Percentiles rank a stretch among this genome's conserved stretches.
Evolutionary conservation across 2,329 filamentous ascomycete genomes (phyloP).

Genomic region (Claviceps sp.): DNA sequence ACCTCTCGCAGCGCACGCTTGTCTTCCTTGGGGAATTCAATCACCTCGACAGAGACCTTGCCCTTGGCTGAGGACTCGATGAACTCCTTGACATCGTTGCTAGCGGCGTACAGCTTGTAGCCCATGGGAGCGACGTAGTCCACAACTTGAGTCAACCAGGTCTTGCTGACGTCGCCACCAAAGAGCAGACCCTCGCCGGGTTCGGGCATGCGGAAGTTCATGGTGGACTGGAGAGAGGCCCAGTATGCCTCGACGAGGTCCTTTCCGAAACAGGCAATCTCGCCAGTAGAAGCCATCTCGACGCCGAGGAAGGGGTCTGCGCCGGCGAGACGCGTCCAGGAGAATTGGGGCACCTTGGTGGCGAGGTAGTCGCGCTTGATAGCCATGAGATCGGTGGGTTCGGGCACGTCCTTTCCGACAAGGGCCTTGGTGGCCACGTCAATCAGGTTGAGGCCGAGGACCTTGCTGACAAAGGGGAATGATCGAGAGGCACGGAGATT

Average conservation of each 20-base stretch:
- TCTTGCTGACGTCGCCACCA: slow-evolving; percentile 64
- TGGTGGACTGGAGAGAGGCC: slow-evolving; percentile 87
- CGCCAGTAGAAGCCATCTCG: slow-evolving; percentile 92
- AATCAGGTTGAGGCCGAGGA: slow-evolving; percentile 92
- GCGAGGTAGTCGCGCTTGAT: slow-evolving; percentile 83
- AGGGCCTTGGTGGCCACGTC: slow-evolving; percentile 89
- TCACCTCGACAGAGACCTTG: slow-evolving; percentile 65
- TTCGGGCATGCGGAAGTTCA: slow-evolving; percentile 97
- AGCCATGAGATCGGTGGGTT: slow-evolving; percentile 77
- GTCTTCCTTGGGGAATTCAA: slow-evolving; percentile 93
- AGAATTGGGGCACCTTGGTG: slow-evolving; percentile 97
- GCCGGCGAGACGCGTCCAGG: slow-evolving; percentile 93
- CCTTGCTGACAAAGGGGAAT: slow-evolving; percentile 97
- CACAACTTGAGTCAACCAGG: slow-evolving; percentile 64
- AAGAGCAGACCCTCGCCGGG: slow-evolving; percentile 92
- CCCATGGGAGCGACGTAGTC: slow-evolving; percentile 79
- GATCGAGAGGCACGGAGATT: slow-evolving; percentile 94
- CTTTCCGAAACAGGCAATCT: slow-evolving; percentile 98
- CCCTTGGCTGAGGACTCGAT: slow-evolving; percentile 60
- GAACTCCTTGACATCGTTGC: slow-evolving; percentile 66
- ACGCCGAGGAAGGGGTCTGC: slow-evolving; percentile 96
- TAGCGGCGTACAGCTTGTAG: slow-evolving; percentile 88
- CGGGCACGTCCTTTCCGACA: slow-evolving; percentile 70
- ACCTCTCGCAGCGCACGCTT: slow-evolving; percentile 90
- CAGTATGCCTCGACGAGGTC: slow-evolving; percentile 95